Conservation (phyloP, 345 rosid species). For the Litchi chinensis region DNA sequence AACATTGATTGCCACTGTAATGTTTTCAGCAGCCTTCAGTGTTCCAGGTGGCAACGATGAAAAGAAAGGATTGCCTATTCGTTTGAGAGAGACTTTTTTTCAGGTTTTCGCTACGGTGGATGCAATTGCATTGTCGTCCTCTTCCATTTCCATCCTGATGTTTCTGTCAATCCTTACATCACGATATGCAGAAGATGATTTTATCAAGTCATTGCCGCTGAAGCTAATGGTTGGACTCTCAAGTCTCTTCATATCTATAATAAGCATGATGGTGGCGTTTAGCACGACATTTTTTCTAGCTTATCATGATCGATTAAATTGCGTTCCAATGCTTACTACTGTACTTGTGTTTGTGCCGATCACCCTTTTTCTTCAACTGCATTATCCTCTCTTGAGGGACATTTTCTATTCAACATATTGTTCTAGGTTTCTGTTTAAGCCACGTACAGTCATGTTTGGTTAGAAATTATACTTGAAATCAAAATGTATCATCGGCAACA, state of each 20-base stretch:
- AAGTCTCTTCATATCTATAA: neutral
- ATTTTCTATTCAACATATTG: neutral
- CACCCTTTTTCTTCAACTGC: neutral
- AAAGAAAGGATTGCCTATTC: neutral
- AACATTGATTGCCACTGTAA: neutral
- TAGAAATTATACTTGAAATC: neutral
- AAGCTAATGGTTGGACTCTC: neutral
- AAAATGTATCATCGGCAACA: no score
- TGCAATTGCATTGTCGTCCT: neutral
- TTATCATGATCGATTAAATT: neutral
- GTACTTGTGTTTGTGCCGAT: neutral
- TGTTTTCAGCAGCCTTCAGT: no score
- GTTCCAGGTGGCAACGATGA: no score
- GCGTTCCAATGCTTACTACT: neutral
- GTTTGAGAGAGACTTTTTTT: neutral
- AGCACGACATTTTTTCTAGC: neutral
- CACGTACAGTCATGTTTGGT: neutral
- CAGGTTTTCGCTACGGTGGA: neutral
- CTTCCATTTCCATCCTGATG: neutral
- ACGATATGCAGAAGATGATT: neutral
- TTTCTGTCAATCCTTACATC: neutral
- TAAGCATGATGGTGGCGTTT: slow-evolving; percentile 1
- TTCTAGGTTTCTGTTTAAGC: neutral
- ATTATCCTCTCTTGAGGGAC: neutral
- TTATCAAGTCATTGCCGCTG: neutral